Percentiles rank a stretch among this genome's conserved stretches.
Conservation (phyloP, 1,284 basidiomycete species). For the Heterobasidion irregulare region DNA sequence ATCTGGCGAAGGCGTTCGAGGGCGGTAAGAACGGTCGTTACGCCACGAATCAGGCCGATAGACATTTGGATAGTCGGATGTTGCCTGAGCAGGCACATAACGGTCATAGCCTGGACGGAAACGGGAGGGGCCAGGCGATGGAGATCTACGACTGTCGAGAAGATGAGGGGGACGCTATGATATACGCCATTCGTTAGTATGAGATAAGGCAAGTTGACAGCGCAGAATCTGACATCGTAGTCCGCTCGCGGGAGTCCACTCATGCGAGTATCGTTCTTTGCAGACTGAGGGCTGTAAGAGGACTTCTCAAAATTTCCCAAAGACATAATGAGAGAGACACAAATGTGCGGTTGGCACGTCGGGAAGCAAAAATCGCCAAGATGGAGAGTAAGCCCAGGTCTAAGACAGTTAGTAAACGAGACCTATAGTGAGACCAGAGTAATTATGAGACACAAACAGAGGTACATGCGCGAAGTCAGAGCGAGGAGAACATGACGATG, state of each 20-base stretch:
- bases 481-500: constrained; percentile 4
- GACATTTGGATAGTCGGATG: constrained; percentile 26
- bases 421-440: no score
- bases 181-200: neutral
- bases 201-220: neutral
- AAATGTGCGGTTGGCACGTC: neutral
- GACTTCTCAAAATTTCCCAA: neutral
- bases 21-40: constrained; percentile 27
- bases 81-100: constrained; percentile 28
- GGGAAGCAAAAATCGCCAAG: neutral
- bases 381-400: neutral
- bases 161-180: constrained; percentile 4
- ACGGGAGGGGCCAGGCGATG: constrained; percentile 36
- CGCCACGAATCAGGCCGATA: constrained; percentile 35
- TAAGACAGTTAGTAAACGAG: neutral
- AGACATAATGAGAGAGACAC: neutral
- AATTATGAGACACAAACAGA: no score
- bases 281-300: neutral
- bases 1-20: constrained; percentile 44
- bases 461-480: neutral
- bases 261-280: neutral
- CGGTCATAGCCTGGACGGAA: constrained; percentile 38
- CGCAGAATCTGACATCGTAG: constrained; percentile 1
- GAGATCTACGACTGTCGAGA: constrained; percentile 21
- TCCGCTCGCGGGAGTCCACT: neutral